Base-by-base conservation (phyloP, 257 asterid species). In the Sherardia arvensis region DNA sequence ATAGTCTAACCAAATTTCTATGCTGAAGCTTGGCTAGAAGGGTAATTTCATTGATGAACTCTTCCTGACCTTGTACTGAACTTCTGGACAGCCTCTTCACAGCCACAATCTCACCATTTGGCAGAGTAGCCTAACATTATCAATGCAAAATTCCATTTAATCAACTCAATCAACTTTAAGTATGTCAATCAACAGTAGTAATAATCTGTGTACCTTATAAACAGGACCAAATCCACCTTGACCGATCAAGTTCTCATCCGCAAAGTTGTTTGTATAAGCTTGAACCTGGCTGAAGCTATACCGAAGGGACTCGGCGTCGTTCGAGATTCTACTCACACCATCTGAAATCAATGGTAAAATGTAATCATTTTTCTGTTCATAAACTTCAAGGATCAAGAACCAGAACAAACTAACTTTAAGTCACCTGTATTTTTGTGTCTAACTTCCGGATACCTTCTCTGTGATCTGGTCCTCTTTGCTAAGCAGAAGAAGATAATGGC, bases 11-110 rank as follows among this genome's bases (percentile, higher is more conserved):
- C 25, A 76, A 59, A 65, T 72, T 72, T 22, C 30, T 69, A 18
- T 76, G 81, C 23, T 72, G 75, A 56, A 72, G 74, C 64, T 68
- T 76, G 20, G 71, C 66, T 26, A 76, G 27, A 8, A 76, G 4
- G 3, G 20, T 14, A 28, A 72, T 65, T 66, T 76, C 81, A 17
- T 68, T 76, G 11, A 61, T 72, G 11, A 73, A 73, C 58, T 69
- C 70, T 8, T 29, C 28, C 8, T 1, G 22, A 21, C 79, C 79
- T 64, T 77, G 79, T 4, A 45, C 10, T 15, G 77, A 70, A 3
- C 32, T 43, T 64, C 53, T 56, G 5, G 72, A 73, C 17, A 77
- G n/a, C 4, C 74, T 59, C 53, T 70, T 77, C 67, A 77, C 72
- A 8, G 82, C 82, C 51, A 77, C 49, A 20, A 36, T 64, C 47